Conservation (phyloP, 139 green algal species). For the Yamagishiella unicocca region DNA sequence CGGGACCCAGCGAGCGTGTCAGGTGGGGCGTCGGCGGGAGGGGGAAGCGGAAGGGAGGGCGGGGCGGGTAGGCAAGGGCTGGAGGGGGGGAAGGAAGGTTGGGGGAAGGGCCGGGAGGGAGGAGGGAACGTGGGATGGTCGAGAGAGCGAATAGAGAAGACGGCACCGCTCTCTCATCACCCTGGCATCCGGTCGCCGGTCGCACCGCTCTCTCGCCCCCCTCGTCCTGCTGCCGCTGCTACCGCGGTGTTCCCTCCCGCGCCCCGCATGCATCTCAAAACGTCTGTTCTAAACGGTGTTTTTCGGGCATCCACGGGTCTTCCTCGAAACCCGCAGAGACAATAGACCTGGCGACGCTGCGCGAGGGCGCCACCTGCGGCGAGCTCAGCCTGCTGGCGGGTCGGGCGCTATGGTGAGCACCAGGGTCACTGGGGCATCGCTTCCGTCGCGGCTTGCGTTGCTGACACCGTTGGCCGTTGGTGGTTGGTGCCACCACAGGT, state of each 20-base stretch:
- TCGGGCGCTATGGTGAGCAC: constrained; percentile 41
- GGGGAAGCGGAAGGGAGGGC: not conserved
- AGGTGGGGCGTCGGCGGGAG: not conserved
- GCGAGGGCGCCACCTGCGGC: constrained; percentile 37
- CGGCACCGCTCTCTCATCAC: too few relatives aligned
- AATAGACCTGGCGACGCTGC: constrained; percentile 28
- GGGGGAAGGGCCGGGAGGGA: not conserved
- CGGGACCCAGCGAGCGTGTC: not conserved
- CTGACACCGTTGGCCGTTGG: not conserved
- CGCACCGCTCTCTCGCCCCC: too few relatives aligned
- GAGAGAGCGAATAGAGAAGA: too few relatives aligned
- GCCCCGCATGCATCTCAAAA: too few relatives aligned
- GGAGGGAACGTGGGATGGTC: not conserved
- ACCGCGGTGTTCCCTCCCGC: too few relatives aligned
- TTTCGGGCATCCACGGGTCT: too few relatives aligned
- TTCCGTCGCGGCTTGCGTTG: not conserved
- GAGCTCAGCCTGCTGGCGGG: constrained; percentile 50
- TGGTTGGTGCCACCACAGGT: constrained; percentile 24
- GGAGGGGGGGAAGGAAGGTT: not conserved
- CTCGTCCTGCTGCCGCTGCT: too few relatives aligned
- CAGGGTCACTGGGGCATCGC: not conserved
- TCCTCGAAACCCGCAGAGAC: not conserved
- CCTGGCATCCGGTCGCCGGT: too few relatives aligned
- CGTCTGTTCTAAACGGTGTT: too few relatives aligned
- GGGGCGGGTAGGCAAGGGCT: not conserved